Evolutionary conservation across 1,139 yeast species (phyloP), one percentile per base, ranked within the genome.

Genomic region (Maudiozyma humilis): DNA sequence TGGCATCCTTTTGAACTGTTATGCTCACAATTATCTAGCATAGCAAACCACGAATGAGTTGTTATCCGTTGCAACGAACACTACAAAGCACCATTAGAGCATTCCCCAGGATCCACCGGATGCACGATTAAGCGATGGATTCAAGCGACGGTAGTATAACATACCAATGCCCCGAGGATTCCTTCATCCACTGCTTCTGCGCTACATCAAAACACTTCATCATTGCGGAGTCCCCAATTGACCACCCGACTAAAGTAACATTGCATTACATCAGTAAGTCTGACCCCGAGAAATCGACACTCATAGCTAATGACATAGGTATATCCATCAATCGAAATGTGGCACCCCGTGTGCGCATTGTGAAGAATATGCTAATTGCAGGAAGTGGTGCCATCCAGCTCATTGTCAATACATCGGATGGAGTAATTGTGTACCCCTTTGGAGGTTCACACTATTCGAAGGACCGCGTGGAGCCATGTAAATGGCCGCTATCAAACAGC

Each of bases 331-430:
- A 17, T 23, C 29, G 19, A 30, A 43, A 36, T 31, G 23, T 18
- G 12, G 39, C 39, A 6, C 18, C 35, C 14, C 19, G 25, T 4
- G 27, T 33, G 10, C 8, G 20, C 3, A 34, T 44, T 13, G 41
- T 49, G 17, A 16, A 39, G 16, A 38, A 37, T 10, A 32, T 43
- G 3, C 14, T 34, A 16, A 19, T 42, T 29, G 34, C 44, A 8
- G 32, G 32, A n/a, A 32, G 20, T 14, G 33, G 29, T n/a, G 25
- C 40, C 3, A 36, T 32, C 14, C 43, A 32, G 19, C 14, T 52
- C n/a, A 40, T 53, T 4, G 14, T 54, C 2, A 51, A 48, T 43
- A 45, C 47, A 4, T 44, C 50, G 2, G 49, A 49, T 34, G 52
- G 50, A 20, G 39, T 54, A 12, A 52, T 48, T 36, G 31, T 50